These are phyloP conservation scores for Lodderomyces metapsilosis DNA, from an alignment of 1,139 yeast species.

Conservation along the genomic window DNA sequence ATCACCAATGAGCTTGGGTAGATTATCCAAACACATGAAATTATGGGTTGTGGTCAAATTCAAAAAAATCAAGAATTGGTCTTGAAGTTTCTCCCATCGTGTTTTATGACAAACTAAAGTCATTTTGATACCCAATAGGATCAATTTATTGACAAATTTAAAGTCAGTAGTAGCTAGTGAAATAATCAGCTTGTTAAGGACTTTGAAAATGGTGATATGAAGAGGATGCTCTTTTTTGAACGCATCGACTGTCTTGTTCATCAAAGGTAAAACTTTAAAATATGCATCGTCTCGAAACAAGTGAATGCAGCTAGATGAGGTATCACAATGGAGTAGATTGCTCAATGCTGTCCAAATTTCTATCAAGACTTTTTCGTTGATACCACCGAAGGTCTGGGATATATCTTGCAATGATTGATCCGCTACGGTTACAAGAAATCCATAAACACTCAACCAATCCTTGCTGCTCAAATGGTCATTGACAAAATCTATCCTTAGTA, in stretches of 20 bases:
- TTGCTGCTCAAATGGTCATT: slow-evolving; percentile 36
- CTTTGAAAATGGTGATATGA: slow-evolving; percentile 26
- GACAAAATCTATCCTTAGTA: slow-evolving; percentile 32
- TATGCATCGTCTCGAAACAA: slow-evolving; percentile 19
- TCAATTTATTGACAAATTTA: slow-evolving; percentile 27
- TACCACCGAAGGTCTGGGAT: slow-evolving; percentile 1
- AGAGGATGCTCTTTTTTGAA: slow-evolving; percentile 25
- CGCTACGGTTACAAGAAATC: slow-evolving; percentile 19
- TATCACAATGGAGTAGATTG: slow-evolving; percentile 28
- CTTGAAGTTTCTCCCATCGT: slow-evolving; percentile 30
- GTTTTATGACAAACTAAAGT: slow-evolving; percentile 27
- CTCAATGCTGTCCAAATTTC: slow-evolving; percentile 23
- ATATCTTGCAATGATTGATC: slow-evolving; percentile 6
- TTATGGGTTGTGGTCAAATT: slow-evolving; percentile 27
- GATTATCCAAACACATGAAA: slow-evolving; percentile 13
- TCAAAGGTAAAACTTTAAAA: slow-evolving; percentile 21
- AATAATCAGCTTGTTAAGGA: slow-evolving; percentile 38
- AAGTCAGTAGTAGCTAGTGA: slow-evolving; percentile 32
- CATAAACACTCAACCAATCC: slow-evolving; percentile 30
- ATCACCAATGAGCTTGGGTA: slow-evolving; percentile 14
- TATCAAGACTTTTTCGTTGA: slow-evolving; percentile 9
- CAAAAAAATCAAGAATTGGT: slow-evolving; percentile 35
- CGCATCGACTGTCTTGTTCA: slow-evolving; percentile 18
- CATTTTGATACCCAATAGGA: slow-evolving; percentile 30
- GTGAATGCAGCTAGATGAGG: slow-evolving; percentile 23